Conservation (phyloP, 1,284 basidiomycete genomes). For the Trametes versicolor region DNA sequence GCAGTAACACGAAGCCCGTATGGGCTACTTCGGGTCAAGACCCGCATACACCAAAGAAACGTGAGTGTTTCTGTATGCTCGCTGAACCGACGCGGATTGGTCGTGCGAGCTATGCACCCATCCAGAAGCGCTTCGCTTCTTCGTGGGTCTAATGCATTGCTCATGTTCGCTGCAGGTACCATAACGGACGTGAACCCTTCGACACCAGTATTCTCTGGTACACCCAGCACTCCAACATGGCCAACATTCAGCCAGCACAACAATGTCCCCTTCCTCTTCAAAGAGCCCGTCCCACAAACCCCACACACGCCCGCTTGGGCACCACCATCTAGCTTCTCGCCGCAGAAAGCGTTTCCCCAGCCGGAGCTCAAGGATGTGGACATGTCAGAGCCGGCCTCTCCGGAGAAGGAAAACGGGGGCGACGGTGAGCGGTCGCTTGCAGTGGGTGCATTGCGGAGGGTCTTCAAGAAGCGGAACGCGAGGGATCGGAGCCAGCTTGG, state of each 20-base stretch:
- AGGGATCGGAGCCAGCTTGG: conserved; percentile 46
- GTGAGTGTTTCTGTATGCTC: conserved; percentile 50
- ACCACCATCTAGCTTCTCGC: conserved; percentile 67
- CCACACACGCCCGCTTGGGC: conserved; percentile 65
- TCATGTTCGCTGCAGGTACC: conserved; percentile 52
- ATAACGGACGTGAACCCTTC: conserved; percentile 61
- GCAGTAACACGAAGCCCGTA: conserved; percentile 59
- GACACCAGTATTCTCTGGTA: conserved; percentile 52
- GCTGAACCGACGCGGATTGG: no score
- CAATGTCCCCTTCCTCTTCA: conserved; percentile 77
- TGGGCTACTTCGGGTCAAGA: conserved; percentile 61
- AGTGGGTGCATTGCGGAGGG: conserved; percentile 73
- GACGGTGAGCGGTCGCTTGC: conserved; percentile 58
- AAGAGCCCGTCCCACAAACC: conserved; percentile 59
- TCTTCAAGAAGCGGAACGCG: conserved; percentile 69
- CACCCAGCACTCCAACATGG: conserved; percentile 60
- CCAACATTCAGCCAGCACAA: conserved; percentile 71
- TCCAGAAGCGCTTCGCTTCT: not conserved
- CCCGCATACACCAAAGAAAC: conserved; percentile 66
- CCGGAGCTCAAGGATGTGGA: conserved; percentile 73
- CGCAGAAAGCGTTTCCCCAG: conserved; percentile 66
- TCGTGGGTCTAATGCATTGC: not conserved
- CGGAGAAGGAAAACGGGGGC: conserved; percentile 42
- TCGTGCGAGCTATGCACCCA: not conserved
- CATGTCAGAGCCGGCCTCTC: conserved; percentile 64